These are phyloP conservation scores for Fusarium heterosporum DNA, from an alignment of 2,329 filamentous ascomycete genomes.

Conservation along the genomic window DNA sequence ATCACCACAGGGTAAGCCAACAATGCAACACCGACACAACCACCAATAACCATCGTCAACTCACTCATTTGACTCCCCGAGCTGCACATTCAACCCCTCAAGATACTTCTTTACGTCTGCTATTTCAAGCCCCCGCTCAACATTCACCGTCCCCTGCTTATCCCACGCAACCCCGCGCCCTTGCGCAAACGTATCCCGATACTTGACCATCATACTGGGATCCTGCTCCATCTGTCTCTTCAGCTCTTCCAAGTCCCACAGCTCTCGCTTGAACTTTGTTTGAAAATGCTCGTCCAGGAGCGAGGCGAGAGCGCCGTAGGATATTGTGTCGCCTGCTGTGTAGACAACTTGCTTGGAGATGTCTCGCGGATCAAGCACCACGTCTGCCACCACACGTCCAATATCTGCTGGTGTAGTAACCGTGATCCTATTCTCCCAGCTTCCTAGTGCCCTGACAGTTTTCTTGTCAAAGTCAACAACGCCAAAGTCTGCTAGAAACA, in stretches of 20 bases:
- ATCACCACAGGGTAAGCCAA: not conserved
- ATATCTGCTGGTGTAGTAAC: conserved; percentile 74
- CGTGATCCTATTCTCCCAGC: conserved; percentile 72
- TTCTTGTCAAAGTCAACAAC: conserved; percentile 63
- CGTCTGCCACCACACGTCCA: conserved; percentile 67
- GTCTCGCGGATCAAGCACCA: conserved; percentile 59
- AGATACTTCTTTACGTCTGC: conserved; percentile 57
- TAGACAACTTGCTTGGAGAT: conserved; percentile 62
- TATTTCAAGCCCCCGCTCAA: conserved; percentile 58
- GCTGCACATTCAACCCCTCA: conserved; percentile 34
- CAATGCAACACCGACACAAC: not conserved
- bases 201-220: conserved; percentile 67
- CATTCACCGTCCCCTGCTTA: conserved; percentile 64
- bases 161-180: conserved; percentile 71
- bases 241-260: conserved; percentile 62
- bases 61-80: conserved; percentile 18
- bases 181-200: conserved; percentile 70
- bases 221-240: conserved; percentile 59
- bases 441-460: conserved; percentile 65
- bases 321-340: conserved; percentile 71
- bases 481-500: conserved; percentile 73
- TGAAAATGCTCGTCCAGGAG: conserved; percentile 61
- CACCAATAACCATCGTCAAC: not conserved
- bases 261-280: conserved; percentile 58
- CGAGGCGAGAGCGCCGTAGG: conserved; percentile 62